Conservation (phyloP, 768 basidiomycete genomes). For the Boletus vermiculosoides region DNA sequence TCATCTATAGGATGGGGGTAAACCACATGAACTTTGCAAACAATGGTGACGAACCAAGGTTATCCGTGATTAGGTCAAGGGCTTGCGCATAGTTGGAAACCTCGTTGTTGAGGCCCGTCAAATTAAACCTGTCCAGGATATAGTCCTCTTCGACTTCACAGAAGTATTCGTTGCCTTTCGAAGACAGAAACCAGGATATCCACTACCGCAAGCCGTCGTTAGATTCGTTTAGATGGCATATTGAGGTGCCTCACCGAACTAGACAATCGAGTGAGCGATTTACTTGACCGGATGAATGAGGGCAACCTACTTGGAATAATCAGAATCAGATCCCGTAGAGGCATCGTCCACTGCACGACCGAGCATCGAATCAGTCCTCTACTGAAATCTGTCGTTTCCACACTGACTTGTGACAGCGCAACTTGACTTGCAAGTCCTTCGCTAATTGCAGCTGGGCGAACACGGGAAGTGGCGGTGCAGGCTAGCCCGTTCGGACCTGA, state of each 20-base stretch:
- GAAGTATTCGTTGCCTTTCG: slow-evolving; percentile 99
- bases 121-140: slow-evolving; percentile 96
- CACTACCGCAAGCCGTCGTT: slow-evolving; percentile 50
- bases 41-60: slow-evolving; percentile 66
- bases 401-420: slow-evolving; percentile 26
- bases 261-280: slow-evolving; percentile 17
- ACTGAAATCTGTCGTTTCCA: slow-evolving; percentile 12
- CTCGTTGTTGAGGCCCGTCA: slow-evolving; percentile 95
- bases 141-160: slow-evolving; percentile 99
- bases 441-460: background rate
- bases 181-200: slow-evolving; percentile 97
- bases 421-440: slow-evolving; percentile 5
- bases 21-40: background rate
- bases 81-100: slow-evolving; percentile 94
- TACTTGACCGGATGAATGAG: background rate
- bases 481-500: background rate
- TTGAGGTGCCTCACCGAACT: slow-evolving; percentile 30
- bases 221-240: slow-evolving; percentile 16
- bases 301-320: slow-evolving; percentile 83
- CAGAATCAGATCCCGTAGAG: slow-evolving; percentile 92
- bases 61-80: slow-evolving; percentile 93
- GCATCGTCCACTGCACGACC: slow-evolving; percentile 70
- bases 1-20: slow-evolving; percentile 58
- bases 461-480: slow-evolving; percentile 22
- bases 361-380: slow-evolving; percentile 33